A percentile compares a stretch with the other conserved stretches of the same genome.
phyloP scores from a whole-genome alignment of 1,284 basidiomycete species.

The Ceratobasidium sp. region DNA sequence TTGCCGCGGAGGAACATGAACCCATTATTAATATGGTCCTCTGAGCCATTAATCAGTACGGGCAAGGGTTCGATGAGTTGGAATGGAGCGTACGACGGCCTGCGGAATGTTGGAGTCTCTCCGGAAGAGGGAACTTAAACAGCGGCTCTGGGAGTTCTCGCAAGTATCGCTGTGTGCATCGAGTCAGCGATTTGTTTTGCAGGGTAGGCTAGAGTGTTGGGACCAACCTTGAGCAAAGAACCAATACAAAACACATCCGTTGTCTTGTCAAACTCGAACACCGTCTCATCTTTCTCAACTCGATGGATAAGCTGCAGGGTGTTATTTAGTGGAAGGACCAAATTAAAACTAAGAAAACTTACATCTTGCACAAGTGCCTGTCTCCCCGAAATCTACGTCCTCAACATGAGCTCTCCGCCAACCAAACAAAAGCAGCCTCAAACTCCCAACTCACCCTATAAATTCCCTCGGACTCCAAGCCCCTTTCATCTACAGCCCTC shows the following conservation, averaged over 20 bases:
- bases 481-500: constrained; percentile 79
- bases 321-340: constrained; percentile 32
- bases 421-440: neutral
- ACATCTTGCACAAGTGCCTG: constrained; percentile 87
- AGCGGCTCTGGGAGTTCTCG: constrained; percentile 69
- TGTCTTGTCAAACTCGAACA: constrained; percentile 78
- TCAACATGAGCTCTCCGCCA: constrained; percentile 40
- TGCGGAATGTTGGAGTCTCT: constrained; percentile 65
- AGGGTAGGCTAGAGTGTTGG: constrained; percentile 8
- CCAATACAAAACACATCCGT: constrained; percentile 90
- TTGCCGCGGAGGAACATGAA: constrained; percentile 81
- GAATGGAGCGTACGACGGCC: constrained; percentile 66
- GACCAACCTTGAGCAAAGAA: constrained; percentile 85
- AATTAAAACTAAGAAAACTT: constrained; percentile 47
- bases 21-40: constrained; percentile 75
- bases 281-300: constrained; percentile 89
- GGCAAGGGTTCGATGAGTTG: neutral
- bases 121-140: constrained; percentile 45
- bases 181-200: neutral
- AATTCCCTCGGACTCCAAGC: constrained; percentile 85
- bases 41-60: constrained; percentile 53
- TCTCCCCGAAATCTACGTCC: constrained; percentile 76
- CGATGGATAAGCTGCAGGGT: constrained; percentile 77
- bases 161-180: constrained; percentile 72
- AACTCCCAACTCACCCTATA: constrained; percentile 68